phyloP scores from a whole-genome alignment of 1,284 basidiomycete species.

The Ganoderma resinaceum region DNA sequence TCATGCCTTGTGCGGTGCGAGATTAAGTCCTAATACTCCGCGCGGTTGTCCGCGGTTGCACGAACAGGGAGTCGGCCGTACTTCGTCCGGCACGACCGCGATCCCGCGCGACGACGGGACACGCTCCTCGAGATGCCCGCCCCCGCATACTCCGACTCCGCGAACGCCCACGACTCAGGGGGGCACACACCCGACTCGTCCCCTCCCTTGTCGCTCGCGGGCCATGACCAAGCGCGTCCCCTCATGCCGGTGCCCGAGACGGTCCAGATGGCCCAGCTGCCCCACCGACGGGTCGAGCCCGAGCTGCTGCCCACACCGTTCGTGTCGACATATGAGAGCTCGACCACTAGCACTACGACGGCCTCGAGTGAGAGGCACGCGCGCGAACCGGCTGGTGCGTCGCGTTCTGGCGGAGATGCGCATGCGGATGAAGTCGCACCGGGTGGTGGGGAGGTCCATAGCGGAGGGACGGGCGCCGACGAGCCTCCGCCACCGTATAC shows the following conservation, averaged over 20 bases:
- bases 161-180: not conserved
- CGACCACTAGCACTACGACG: not conserved
- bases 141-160: not conserved
- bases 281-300: not conserved
- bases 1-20: not conserved
- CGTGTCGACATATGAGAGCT: not conserved
- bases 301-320: not conserved
- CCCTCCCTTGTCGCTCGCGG: not conserved
- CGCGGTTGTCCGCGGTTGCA: not conserved
- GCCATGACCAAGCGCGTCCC: not conserved
- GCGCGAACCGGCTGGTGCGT: not conserved
- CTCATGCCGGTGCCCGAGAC: not conserved
- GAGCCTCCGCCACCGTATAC: slow-evolving; percentile 2
- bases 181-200: not conserved
- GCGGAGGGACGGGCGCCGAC: not conserved
- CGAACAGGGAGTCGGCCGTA: not conserved
- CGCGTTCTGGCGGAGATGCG: not conserved
- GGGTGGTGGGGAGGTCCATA: not conserved
- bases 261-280: not conserved
- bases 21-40: not conserved
- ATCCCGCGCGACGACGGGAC: not conserved
- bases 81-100: not conserved
- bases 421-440: not conserved
- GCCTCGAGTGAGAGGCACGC: not conserved
- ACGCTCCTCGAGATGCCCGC: not conserved